phyloP scores from a whole-genome alignment of 345 rosid genomes.

The Raphanus sativus region DNA sequence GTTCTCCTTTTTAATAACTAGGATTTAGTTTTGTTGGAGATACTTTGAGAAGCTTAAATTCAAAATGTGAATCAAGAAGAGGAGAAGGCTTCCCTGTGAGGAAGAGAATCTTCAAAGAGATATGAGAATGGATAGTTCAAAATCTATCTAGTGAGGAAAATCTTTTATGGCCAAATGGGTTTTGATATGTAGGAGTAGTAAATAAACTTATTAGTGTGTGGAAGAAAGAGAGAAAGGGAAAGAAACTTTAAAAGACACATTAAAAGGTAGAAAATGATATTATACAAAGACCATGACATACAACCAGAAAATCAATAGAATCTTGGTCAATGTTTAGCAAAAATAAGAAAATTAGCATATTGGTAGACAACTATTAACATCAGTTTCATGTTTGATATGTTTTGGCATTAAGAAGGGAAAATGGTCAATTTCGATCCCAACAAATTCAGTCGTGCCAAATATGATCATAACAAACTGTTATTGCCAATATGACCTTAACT shows the following conservation, averaged over 20 bases:
- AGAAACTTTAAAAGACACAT: background rate
- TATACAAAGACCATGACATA: background rate
- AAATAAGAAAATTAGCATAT: background rate
- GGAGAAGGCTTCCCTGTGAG: slow-evolving; percentile 12
- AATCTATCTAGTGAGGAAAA: slow-evolving; percentile 23
- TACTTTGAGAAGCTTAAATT: background rate
- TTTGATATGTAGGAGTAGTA: background rate
- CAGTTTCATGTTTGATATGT: background rate
- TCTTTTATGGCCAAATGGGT: slow-evolving; percentile 11
- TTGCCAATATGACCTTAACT: no score
- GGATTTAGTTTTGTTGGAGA: background rate
- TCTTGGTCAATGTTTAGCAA: background rate
- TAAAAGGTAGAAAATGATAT: slow-evolving; percentile 7
- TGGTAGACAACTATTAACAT: background rate
- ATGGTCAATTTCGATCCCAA: no score
- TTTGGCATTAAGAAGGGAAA: background rate
- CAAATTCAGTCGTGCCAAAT: no score
- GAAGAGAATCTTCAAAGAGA: slow-evolving; percentile 14
- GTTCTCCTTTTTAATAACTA: background rate
- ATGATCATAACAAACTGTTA: no score
- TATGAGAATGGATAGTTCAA: background rate
- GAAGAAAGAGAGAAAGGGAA: background rate
- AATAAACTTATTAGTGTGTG: background rate
- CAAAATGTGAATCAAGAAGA: slow-evolving; percentile 18
- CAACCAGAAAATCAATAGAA: background rate